Conservation (phyloP, 352 stramenopile species). For the Phytopythium litorale region DNA sequence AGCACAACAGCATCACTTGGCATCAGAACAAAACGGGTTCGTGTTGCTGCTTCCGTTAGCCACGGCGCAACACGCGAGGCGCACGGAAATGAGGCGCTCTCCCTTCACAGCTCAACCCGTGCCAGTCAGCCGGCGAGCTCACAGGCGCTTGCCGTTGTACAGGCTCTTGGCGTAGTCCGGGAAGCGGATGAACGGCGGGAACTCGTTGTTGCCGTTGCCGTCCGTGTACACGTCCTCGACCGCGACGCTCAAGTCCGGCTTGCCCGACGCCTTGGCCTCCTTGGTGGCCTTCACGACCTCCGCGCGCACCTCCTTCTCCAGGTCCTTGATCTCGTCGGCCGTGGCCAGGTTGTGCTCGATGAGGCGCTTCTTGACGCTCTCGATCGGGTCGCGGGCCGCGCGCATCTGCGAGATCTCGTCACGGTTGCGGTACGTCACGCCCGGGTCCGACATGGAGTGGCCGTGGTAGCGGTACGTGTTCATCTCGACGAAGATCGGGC, state of each 20-base stretch:
- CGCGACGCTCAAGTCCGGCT: constrained; percentile 42
- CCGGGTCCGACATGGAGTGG: constrained; percentile 99
- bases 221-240: constrained; percentile 91
- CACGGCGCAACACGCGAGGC: neutral
- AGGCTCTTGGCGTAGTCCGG: constrained; percentile 95
- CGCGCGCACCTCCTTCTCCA: constrained; percentile 98
- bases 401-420: constrained; percentile 99
- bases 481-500: constrained; percentile 99
- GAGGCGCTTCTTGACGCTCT: constrained; percentile 98
- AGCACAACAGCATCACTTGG: neutral
- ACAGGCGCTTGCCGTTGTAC: constrained; percentile 74
- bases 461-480: constrained; percentile 99
- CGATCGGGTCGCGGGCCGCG: constrained; percentile 97
- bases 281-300: constrained; percentile 96
- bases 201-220: constrained; percentile 88
- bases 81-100: neutral
- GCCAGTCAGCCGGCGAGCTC: constrained; percentile 1
- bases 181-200: constrained; percentile 96
- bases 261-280: constrained; percentile 84
- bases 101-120: neutral
- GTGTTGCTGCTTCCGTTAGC: constrained; percentile 1
- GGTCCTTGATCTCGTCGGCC: constrained; percentile 98
- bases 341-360: constrained; percentile 93
- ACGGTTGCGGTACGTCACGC: constrained; percentile 99
- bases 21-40: constrained; percentile 1